Conservation (phyloP, 2,329 filamentous ascomycete species). For the Cordyceps militaris region DNA sequence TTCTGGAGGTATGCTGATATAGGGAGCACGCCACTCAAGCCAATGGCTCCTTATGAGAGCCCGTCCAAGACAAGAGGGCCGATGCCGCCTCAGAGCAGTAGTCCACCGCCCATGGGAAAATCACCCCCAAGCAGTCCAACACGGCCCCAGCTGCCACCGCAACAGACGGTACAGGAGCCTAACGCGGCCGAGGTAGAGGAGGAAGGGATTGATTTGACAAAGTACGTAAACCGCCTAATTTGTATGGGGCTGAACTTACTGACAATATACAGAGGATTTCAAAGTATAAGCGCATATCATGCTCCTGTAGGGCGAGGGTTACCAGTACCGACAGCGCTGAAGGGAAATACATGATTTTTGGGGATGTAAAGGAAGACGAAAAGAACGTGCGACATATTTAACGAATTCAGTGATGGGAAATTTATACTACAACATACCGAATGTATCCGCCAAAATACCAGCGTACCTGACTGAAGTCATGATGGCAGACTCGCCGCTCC, state of each 20-base stretch:
- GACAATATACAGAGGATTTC: constrained; percentile 45
- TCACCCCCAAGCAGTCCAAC: constrained; percentile 48
- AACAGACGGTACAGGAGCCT: constrained; percentile 22
- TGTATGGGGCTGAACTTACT: constrained; percentile 16
- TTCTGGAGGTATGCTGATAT: constrained; percentile 85
- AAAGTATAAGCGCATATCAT: constrained; percentile 58
- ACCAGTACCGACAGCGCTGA: constrained; percentile 35
- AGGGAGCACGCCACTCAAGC: constrained; percentile 61
- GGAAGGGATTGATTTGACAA: constrained; percentile 51
- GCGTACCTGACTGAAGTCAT: too few relatives aligned
- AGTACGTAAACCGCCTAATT: constrained; percentile 33
- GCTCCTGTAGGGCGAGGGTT: constrained; percentile 44
- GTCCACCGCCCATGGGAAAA: constrained; percentile 44
- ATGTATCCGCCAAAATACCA: too few relatives aligned
- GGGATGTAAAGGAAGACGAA: background rate
- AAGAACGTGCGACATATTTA: background rate
- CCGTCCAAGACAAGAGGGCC: constrained; percentile 43
- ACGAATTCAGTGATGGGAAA: background rate
- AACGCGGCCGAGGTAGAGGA: constrained; percentile 30
- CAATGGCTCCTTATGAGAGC: constrained; percentile 47
- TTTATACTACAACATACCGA: too few relatives aligned
- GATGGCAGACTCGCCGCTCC: background rate
- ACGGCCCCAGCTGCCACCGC: constrained; percentile 28
- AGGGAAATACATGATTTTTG: constrained; percentile 24
- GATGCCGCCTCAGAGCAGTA: constrained; percentile 49